phyloP scores from a whole-genome alignment of 2,329 filamentous ascomycete species.

The Westerdykella sp. region DNA sequence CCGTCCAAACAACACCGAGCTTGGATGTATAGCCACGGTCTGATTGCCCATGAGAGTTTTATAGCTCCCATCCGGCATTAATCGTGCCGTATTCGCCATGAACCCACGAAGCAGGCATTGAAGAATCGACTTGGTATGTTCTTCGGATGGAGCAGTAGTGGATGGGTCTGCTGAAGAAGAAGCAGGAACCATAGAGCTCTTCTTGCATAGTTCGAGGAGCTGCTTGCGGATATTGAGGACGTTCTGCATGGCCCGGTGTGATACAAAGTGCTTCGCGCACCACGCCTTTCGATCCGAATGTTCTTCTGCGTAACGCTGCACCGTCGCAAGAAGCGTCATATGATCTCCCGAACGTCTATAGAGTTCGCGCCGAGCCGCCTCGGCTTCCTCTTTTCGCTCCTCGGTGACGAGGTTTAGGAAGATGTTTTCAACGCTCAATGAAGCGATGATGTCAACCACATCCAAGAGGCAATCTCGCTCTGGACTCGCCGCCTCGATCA shows the following conservation, averaged over 20 bases:
- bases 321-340: conserved; percentile 55
- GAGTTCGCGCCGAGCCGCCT: conserved; percentile 50
- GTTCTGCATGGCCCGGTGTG: conserved; percentile 58
- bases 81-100: conserved; percentile 53
- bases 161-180: conserved; percentile 10
- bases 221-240: conserved; percentile 61
- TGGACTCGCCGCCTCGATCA: conserved; percentile 69
- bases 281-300: conserved; percentile 54
- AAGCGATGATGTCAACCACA: conserved; percentile 74
- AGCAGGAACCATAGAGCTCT: conserved; percentile 36
- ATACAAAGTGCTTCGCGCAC: conserved; percentile 54
- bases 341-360: conserved; percentile 58
- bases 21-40: conserved; percentile 57
- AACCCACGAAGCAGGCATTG: conserved; percentile 55
- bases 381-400: conserved; percentile 54
- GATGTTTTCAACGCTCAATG: conserved; percentile 59
- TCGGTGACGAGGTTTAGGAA: conserved; percentile 56
- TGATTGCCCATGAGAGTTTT: conserved; percentile 57
- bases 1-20: conserved; percentile 52
- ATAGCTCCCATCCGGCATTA: conserved; percentile 57
- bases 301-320: conserved; percentile 55
- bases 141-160: conserved; percentile 30
- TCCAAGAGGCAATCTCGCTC: conserved; percentile 70
- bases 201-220: conserved; percentile 50
- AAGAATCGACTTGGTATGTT: conserved; percentile 47